Evolutionary conservation across 495 filamentous ascomycete genomes (phyloP).

Genomic region (Neurospora sp.): DNA sequence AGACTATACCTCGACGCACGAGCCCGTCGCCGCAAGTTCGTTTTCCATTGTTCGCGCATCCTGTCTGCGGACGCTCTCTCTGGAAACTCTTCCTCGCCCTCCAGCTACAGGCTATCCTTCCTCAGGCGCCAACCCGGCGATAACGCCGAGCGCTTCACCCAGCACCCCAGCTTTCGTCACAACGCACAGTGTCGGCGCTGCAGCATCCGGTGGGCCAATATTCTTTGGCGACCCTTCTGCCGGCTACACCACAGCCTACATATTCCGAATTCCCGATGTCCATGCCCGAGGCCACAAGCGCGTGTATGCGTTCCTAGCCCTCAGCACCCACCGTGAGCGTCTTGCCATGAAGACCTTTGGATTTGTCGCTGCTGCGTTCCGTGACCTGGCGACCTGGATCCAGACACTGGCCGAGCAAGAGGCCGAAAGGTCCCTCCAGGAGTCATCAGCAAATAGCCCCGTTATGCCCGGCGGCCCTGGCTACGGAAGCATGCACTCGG

Average conservation of each 20-base stretch:
- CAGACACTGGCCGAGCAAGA: conserved; percentile 48
- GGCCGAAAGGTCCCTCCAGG: conserved; percentile 41
- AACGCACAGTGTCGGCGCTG: conserved; percentile 33
- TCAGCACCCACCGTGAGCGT: conserved; percentile 60
- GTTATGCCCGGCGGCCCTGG: conserved; percentile 14
- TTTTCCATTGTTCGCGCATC: conserved; percentile 79
- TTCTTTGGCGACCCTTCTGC: conserved; percentile 75
- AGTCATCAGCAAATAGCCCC: conserved; percentile 26
- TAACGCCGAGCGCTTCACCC: conserved; percentile 26
- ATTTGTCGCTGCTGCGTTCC: conserved; percentile 65
- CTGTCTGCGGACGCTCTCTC: conserved; percentile 76
- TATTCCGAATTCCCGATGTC: conserved; percentile 81
- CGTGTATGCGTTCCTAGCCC: conserved; percentile 80
- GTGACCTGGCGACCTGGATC: conserved; percentile 66
- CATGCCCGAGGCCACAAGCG: conserved; percentile 79
- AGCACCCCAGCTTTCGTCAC: conserved; percentile 37
- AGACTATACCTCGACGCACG: conserved; percentile 78
- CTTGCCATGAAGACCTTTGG: conserved; percentile 66
- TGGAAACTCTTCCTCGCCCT: conserved; percentile 70
- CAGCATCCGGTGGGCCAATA: conserved; percentile 56
- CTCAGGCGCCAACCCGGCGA: conserved; percentile 16
- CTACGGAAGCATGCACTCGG: conserved; percentile 19
- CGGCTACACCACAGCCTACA: conserved; percentile 86
- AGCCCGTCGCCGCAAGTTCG: conserved; percentile 61
- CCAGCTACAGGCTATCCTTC: conserved; percentile 24